Base-by-base conservation (phyloP, 441 rosid genomes). In the Gossypium laxum region DNA sequence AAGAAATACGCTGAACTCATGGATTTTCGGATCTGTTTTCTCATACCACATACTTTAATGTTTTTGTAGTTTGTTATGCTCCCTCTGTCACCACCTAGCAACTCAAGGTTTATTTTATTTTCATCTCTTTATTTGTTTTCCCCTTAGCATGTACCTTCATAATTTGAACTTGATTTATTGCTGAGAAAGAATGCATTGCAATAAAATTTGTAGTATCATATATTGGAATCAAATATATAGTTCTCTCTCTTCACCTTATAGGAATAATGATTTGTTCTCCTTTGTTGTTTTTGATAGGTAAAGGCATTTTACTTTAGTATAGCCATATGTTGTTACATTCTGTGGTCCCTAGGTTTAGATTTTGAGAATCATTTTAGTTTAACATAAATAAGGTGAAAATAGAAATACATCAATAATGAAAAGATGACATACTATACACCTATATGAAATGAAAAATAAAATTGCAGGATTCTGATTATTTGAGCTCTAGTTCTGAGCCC, bases 391-490 rank as follows among this genome's bases (percentile, higher is more conserved):
- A 2, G 47, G 21, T 2, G 21, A 51, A 67, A 30, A 59, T 41
- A 30, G 15, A 22, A 30, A 30, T 52, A 51, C 54, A 67, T 52
- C 18, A 30, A 45, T 67, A 11, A 14, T 10, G 32, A 28, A 51
- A 68, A 68, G 48, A 30, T 52, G 11, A 11, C n/a, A 19, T 38
- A 17, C 17, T 30, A 68, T 11, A 51, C 47, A 10, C 30, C 32
- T 51, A 10, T 43, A 51, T 51, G 17, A 24, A 71, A 18, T 71
- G 22, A 28, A 32, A 68, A 56, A 48, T 71, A 51, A 30, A 72
- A 51, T 55, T 80, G 88, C 92, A 91, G 98, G 85, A 62, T 71
- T 70, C 70, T 74, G 84, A 76, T 64, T 70, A 69, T 24, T 58
- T 22, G 73, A 78, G 82, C 75, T 60, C 80, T 59, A 82, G 76